These are phyloP conservation scores for Moesziomyces globuligerus DNA, from an alignment of 1,284 basidiomycete genomes.

Conservation along the genomic window DNA sequence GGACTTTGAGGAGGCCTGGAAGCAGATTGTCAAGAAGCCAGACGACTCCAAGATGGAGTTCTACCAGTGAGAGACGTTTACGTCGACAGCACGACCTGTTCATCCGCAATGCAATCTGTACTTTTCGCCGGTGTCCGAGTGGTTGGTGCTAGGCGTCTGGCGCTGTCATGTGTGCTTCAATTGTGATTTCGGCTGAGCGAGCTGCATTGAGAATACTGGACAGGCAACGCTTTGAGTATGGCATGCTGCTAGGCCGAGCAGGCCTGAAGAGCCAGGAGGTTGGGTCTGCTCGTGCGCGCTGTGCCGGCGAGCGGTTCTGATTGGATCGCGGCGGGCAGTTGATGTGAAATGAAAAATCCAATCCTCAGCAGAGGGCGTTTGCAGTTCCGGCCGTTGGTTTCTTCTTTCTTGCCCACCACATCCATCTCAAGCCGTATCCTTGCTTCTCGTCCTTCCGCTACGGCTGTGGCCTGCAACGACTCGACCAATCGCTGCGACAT, in stretches of 20 bases:
- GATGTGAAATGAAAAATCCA: neutral
- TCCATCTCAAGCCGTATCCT: neutral
- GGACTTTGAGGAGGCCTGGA: constrained; percentile 81
- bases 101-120: constrained; percentile 23
- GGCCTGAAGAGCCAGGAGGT: neutral
- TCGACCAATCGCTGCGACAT: too few species aligned
- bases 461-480: too few species aligned
- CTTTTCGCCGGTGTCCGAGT: too few species aligned
- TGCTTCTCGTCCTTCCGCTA: too few species aligned
- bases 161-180: neutral
- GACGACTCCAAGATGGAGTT: constrained; percentile 66
- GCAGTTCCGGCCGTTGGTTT: neutral
- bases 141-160: neutral
- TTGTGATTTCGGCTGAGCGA: neutral
- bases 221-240: too few species aligned
- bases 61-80: constrained; percentile 57
- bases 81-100: neutral
- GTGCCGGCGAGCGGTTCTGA: neutral
- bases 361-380: neutral
- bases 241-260: too few species aligned
- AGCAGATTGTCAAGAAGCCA: constrained; percentile 65
- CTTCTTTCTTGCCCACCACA: neutral
- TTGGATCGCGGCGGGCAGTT: neutral
- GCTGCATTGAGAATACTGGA: too few species aligned
- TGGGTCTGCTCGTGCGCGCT: neutral